Conservation (phyloP, 805 yeast species). For the Blastobotrys americana region DNA sequence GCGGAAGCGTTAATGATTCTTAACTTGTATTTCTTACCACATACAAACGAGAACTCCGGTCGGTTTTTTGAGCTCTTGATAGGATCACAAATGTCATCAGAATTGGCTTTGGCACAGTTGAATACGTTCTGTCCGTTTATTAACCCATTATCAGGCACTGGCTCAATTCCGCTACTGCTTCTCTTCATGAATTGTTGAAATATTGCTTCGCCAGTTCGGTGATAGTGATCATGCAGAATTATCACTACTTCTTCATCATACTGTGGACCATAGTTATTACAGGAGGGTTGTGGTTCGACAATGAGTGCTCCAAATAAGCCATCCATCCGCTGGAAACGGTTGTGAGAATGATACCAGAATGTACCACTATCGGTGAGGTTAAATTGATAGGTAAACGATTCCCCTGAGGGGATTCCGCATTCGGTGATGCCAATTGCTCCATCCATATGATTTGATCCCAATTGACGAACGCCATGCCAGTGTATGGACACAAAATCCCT, state of each 20-base stretch:
- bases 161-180: constrained; percentile 33
- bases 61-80: constrained; percentile 7
- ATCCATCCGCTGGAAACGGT: constrained; percentile 39
- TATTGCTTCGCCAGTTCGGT: constrained; percentile 29
- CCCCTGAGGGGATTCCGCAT: constrained; percentile 42
- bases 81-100: neutral
- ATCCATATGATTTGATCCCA: constrained; percentile 42
- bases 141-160: constrained; percentile 36
- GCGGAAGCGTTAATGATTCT: constrained; percentile 29
- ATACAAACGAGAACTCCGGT: constrained; percentile 9
- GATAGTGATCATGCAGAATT: constrained; percentile 38
- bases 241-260: constrained; percentile 30
- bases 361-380: constrained; percentile 38
- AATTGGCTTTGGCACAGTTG: constrained; percentile 15
- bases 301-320: constrained; percentile 44
- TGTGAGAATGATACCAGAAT: constrained; percentile 51
- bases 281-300: too few relatives aligned
- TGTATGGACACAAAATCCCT: constrained; percentile 39
- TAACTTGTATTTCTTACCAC: constrained; percentile 13
- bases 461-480: constrained; percentile 46
- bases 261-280: constrained; percentile 20
- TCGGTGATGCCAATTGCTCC: constrained; percentile 48
- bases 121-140: constrained; percentile 35
- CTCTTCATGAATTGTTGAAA: constrained; percentile 34
- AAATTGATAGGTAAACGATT: constrained; percentile 37